Base-by-base conservation (phyloP, 2,329 filamentous ascomycete species). In the Botryotinia calthae region DNA sequence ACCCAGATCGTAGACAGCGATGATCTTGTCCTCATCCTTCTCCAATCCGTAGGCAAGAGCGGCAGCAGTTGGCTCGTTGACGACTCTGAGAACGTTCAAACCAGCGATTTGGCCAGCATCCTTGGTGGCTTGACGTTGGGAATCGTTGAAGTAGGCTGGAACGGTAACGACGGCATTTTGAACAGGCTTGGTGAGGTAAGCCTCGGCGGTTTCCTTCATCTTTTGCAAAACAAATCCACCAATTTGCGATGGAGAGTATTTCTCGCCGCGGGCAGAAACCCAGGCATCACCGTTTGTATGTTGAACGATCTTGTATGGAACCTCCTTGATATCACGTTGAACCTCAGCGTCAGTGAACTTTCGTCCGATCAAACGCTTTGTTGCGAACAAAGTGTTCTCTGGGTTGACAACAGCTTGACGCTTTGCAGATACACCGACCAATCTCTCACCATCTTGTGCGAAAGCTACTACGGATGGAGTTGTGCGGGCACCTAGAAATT, bases 161-260 rank as follows among this genome's bases (percentile, higher is more conserved):
- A 98, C 95, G 75, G 95, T 98, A 79, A 98, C 95, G 75, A 98
- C 95, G 79, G 94, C 95, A 82, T 98, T 97, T 89, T 97, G 96
- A 81, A 97, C 86, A 74, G 90, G 89, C 87, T 94, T 97, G 85
- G 92, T 90, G 77, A 97, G 89, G 86, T 97, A 97, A 75, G 92
- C 87, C 87, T 98, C 95, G 77, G 95, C 95, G 70, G 95, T 98
- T 88, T 98, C 95, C 90, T 97, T 98, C 95, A 98, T 98, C 90
- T 98, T 98, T 84, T 94, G 91, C 80, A 98, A 89, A 78, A 98
- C 88, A 84, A 98, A 97, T 82, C 95, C 95, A 89, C 95, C 95
- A 77, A 98, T 93, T 85, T 98, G 95, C n/a, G 95, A 97, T 73
- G 95, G 95, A 77, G 95, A 98, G 88, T 98, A 98, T 84, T 95